Percentiles rank a stretch among this genome's conserved stretches.
These are phyloP conservation scores for Backusella luteola DNA, from an alignment of 192 early-diverging fungal species.

Conservation along the genomic window DNA sequence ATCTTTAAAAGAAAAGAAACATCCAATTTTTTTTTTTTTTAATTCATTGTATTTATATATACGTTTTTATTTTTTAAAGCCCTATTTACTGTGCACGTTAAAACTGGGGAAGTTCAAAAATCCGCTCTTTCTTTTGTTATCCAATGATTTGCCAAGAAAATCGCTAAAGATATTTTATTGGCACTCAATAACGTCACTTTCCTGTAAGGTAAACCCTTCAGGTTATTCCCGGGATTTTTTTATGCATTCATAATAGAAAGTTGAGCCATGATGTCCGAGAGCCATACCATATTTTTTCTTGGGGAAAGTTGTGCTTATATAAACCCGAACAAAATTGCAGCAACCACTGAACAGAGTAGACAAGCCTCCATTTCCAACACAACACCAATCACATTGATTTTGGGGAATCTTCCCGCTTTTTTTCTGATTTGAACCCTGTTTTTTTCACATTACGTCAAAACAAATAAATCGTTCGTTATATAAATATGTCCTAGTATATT, in stretches of 20 bases:
- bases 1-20: slow-evolving; percentile 3
- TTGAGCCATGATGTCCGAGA: too few species aligned
- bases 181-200: not conserved
- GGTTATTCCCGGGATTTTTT: too few species aligned
- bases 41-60: not conserved
- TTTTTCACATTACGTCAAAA: slow-evolving; percentile 1
- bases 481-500: not conserved
- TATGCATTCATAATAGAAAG: too few species aligned
- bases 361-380: not conserved
- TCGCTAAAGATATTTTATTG: not conserved
- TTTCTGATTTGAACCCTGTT: not conserved
- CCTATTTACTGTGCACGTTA: not conserved
- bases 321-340: not conserved
- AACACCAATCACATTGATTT: not conserved
- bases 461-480: not conserved
- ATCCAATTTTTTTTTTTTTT: not conserved
- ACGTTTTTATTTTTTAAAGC: not conserved
- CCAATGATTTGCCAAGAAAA: not conserved
- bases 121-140: not conserved
- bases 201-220: not conserved
- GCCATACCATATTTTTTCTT: too few species aligned
- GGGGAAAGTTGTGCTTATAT: not conserved
- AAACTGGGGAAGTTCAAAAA: not conserved
- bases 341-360: not conserved
- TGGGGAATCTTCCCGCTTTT: not conserved